Conservation (phyloP, 768 basidiomycete genomes). For the Termitomyces sp. region DNA sequence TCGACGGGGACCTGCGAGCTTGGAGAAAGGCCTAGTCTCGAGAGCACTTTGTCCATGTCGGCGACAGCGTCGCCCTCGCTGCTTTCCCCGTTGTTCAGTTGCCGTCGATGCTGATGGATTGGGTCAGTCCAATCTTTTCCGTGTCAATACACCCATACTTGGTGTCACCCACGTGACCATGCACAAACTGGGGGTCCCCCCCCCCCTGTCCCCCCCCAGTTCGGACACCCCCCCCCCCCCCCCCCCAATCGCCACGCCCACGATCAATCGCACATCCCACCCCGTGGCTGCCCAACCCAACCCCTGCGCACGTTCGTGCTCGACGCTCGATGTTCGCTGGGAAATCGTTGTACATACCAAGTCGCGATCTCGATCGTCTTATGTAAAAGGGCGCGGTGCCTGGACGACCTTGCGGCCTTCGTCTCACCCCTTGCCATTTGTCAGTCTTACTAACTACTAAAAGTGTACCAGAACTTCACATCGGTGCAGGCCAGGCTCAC, state of each 20-base stretch:
- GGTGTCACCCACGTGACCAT: conserved; percentile 11
- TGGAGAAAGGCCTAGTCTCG: conserved; percentile 9
- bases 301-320: not conserved
- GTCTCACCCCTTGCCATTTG: not conserved
- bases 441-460: not conserved
- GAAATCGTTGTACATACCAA: no score
- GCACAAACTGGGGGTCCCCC: no score
- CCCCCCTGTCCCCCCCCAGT: not conserved
- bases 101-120: conserved; percentile 2
- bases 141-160: conserved; percentile 2
- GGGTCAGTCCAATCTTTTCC: conserved; percentile 12
- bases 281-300: not conserved
- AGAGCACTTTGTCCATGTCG: conserved; percentile 10
- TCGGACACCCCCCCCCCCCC: not conserved
- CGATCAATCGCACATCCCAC: not conserved
- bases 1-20: conserved; percentile 13
- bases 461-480: not conserved
- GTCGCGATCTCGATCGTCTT: conserved; percentile 14
- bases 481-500: not conserved
- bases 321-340: no score
- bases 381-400: conserved; percentile 8
- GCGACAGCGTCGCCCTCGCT: conserved; percentile 8
- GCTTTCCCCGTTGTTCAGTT: conserved; percentile 3
- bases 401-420: not conserved
- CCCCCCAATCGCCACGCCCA: not conserved